Percentiles rank a stretch among this genome's conserved stretches.
Conservation (phyloP, 208 protist species). For the Leishmania tarentolae region DNA sequence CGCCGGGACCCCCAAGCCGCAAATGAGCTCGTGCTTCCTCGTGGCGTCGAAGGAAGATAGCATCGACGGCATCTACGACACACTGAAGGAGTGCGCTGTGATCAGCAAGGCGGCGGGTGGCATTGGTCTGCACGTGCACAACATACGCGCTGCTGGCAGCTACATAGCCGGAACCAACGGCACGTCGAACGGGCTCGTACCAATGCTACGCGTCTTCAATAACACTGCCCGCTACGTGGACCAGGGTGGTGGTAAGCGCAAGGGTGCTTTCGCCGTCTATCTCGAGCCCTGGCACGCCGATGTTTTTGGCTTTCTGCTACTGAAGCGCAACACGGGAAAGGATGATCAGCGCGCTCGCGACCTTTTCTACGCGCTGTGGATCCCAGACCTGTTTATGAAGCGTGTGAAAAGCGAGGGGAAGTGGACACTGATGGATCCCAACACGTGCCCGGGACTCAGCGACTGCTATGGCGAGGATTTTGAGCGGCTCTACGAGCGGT, state of each 20-base stretch:
- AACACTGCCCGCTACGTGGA: conserved; percentile 99
- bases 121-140: conserved; percentile 97
- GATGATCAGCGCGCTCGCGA: conserved; percentile 98
- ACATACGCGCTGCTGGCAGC: conserved; percentile 95
- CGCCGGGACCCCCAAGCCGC: conserved; percentile 94
- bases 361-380: conserved; percentile 99
- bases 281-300: conserved; percentile 99
- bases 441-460: conserved; percentile 94
- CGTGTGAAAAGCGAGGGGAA: conserved; percentile 94
- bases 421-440: conserved; percentile 99
- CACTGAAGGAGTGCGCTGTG: conserved; percentile 97
- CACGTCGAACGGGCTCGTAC: conserved; percentile 97
- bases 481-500: conserved; percentile 92
- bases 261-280: conserved; percentile 99
- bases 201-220: conserved; percentile 99
- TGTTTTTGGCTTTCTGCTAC: conserved; percentile 97
- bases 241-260: conserved; percentile 98
- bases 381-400: conserved; percentile 99
- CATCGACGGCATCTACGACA: conserved; percentile 99
- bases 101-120: conserved; percentile 98
- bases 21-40: conserved; percentile 98
- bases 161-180: conserved; percentile 99
- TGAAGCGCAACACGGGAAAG: conserved; percentile 98
- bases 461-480: conserved; percentile 97
- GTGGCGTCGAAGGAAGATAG: conserved; percentile 99